Conservation (phyloP, 2,329 filamentous ascomycete species). For the Alternaria gansuensis region DNA sequence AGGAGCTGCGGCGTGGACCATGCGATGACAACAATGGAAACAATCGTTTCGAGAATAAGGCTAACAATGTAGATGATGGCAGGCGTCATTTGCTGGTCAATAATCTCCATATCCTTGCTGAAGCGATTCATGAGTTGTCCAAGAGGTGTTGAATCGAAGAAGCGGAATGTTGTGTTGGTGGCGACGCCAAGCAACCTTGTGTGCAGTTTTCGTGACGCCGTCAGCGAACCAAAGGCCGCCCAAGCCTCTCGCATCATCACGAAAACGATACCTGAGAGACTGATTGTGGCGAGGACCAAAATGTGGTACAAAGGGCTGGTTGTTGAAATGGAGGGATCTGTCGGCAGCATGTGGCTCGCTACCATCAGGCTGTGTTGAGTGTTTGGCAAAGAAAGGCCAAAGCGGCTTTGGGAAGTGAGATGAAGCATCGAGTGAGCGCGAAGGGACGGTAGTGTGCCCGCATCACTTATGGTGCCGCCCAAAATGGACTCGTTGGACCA, state of each 20-base stretch:
- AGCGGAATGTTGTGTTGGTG: conserved; percentile 1
- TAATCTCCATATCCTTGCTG: conserved; percentile 7
- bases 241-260: conserved; percentile 6
- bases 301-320: neutral
- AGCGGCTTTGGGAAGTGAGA: neutral
- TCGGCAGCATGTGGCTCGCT: neutral
- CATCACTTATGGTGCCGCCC: neutral
- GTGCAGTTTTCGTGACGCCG: conserved; percentile 6
- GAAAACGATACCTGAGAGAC: neutral
- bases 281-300: neutral
- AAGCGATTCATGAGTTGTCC: conserved; percentile 4
- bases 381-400: neutral
- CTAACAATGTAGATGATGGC: conserved; percentile 3
- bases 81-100: conserved; percentile 5
- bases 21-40: conserved; percentile 1
- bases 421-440: neutral
- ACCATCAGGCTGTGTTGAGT: neutral
- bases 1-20: conserved; percentile 3
- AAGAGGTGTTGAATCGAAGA: conserved; percentile 4
- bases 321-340: neutral
- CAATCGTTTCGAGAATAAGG: conserved; percentile 1
- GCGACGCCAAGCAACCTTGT: conserved; percentile 1
- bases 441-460: neutral
- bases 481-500: neutral
- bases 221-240: conserved; percentile 6